Evolutionary conservation across 2,329 filamentous ascomycete genomes (phyloP).

Genomic region (Amauroascus niger): DNA sequence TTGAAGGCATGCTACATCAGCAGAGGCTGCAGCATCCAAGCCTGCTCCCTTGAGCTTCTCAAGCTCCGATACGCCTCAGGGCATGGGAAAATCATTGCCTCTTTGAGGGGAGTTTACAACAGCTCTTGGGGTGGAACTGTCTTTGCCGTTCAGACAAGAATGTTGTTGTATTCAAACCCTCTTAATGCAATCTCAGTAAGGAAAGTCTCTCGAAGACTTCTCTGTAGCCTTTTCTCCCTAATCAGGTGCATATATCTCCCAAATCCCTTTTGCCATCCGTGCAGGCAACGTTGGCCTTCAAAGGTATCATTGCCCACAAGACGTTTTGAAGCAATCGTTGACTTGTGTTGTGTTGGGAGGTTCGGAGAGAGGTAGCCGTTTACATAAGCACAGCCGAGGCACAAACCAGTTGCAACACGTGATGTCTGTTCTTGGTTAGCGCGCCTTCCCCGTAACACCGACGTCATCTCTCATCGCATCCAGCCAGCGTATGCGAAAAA

Average conservation of each 20-base stretch:
- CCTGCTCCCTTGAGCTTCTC: background rate
- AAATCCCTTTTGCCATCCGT: too few species aligned
- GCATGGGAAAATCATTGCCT: background rate
- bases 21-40: background rate
- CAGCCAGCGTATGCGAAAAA: too few species aligned
- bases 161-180: background rate
- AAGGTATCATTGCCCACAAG: too few species aligned
- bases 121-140: background rate
- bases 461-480: slow-evolving; percentile 10
- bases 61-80: background rate
- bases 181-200: background rate
- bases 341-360: too few species aligned
- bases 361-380: too few species aligned
- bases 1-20: background rate
- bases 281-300: too few species aligned
- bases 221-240: too few species aligned
- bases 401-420: background rate
- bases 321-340: too few species aligned
- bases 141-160: background rate
- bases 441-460: background rate
- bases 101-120: background rate
- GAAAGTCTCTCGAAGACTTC: background rate
- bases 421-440: background rate
- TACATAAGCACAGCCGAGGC: too few species aligned
- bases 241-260: too few species aligned